Conservation (phyloP, 2,329 filamentous ascomycete genomes). For the Ophiostoma australiae region DNA sequence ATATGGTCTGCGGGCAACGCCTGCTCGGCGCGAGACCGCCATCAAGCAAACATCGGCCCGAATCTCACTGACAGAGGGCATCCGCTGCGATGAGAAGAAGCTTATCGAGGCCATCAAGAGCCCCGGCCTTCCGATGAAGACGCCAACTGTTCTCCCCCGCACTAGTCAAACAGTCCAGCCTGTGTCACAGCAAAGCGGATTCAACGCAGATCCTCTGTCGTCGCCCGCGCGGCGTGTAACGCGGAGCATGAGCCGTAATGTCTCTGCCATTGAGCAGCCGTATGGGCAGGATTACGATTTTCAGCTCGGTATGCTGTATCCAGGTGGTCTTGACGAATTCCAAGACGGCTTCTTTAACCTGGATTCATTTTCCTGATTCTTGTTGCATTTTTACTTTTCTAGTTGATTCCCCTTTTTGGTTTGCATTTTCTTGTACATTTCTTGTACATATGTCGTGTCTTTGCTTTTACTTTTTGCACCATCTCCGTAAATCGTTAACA, state of each 20-base stretch:
- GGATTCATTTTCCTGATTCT: background rate
- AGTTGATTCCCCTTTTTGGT: background rate
- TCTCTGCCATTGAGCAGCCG: background rate
- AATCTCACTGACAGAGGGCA: background rate
- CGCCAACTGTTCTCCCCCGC: background rate
- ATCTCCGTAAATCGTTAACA: too few species aligned
- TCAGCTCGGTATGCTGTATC: background rate
- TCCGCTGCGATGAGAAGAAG: conserved; percentile 2
- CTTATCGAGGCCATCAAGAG: conserved; percentile 15
- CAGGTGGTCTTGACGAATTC: background rate
- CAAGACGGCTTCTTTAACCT: background rate
- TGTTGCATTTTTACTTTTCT: background rate
- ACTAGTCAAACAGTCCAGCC: background rate
- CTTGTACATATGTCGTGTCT: too few species aligned
- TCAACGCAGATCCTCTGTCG: background rate
- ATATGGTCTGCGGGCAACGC: conserved; percentile 20
- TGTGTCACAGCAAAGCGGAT: background rate
- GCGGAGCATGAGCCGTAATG: conserved; percentile 24
- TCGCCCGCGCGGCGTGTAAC: conserved; percentile 20
- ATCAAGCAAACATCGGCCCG: conserved; percentile 13
- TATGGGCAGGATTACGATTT: background rate
- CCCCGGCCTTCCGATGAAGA: conserved; percentile 3
- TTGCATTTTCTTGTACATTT: background rate
- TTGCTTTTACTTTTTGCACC: too few species aligned
- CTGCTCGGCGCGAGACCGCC: conserved; percentile 18